Conservation (phyloP, 352 stramenopile species). For the Phytophthora multivora region DNA sequence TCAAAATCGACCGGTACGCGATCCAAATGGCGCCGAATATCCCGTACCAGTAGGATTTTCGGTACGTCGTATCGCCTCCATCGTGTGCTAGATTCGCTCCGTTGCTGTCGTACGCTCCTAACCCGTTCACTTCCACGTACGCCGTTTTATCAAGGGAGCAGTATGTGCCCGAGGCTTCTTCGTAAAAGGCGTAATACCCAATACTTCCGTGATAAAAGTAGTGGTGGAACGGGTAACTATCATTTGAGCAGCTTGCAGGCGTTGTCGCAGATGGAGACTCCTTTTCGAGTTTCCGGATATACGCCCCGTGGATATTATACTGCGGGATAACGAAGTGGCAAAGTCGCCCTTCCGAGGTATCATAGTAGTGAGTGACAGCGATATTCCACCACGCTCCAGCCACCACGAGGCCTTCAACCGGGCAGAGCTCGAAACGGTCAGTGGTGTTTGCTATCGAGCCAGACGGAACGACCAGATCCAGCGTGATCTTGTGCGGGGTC, state of each 20-base stretch:
- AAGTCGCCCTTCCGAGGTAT: background rate
- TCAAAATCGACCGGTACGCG: slow-evolving; percentile 7
- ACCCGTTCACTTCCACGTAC: slow-evolving; percentile 4
- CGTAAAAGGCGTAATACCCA: slow-evolving; percentile 19
- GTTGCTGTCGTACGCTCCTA: slow-evolving; percentile 13
- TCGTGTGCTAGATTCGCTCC: slow-evolving; percentile 3
- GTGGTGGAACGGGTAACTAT: slow-evolving; percentile 7
- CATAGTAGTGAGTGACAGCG: slow-evolving; percentile 1
- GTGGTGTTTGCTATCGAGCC: no score
- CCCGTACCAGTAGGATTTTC: slow-evolving; percentile 16
- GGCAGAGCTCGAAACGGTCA: background rate
- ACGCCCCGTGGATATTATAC: slow-evolving; percentile 18
- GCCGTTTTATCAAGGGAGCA: slow-evolving; percentile 5
- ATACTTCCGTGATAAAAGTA: slow-evolving; percentile 26
- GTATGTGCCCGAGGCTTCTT: slow-evolving; percentile 11
- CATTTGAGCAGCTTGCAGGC: slow-evolving; percentile 1
- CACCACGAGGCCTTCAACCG: slow-evolving; percentile 1
- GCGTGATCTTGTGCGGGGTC: slow-evolving; percentile 13
- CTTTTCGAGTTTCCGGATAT: background rate
- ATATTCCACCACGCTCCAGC: slow-evolving; percentile 14
- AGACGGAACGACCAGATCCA: no score
- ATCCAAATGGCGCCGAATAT: slow-evolving; percentile 21
- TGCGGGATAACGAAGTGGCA: slow-evolving; percentile 17
- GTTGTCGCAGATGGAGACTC: background rate
- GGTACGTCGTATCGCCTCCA: slow-evolving; percentile 1